Percentiles rank a stretch among this genome's conserved stretches.
phyloP scores from a whole-genome alignment of 352 stramenopile species.

The Globisporangium yorkense region DNA sequence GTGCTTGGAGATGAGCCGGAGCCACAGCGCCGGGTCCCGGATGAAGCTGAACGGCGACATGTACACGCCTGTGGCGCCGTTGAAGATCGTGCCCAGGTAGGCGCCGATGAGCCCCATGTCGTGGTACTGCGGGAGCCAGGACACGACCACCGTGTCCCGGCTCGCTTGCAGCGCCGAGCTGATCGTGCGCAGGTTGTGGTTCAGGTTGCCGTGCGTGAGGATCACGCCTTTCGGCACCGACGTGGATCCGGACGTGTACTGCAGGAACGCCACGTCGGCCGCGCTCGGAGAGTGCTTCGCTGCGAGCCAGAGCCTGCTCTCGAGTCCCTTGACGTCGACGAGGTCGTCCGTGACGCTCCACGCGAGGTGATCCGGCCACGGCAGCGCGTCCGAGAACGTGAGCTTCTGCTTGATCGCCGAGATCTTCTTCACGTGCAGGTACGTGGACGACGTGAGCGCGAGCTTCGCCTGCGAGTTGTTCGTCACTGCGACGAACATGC shows the following conservation, averaged over 20 bases:
- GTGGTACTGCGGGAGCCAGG: slow-evolving; percentile 99
- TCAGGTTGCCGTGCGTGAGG: slow-evolving; percentile 95
- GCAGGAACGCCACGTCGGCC: slow-evolving; percentile 93
- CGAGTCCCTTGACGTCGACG: slow-evolving; percentile 36
- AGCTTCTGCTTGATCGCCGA: slow-evolving; percentile 77
- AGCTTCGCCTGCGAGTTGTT: slow-evolving; percentile 88
- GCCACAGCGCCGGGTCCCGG: slow-evolving; percentile 93
- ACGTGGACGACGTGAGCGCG: slow-evolving; percentile 91
- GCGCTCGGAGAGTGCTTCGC: slow-evolving; percentile 27
- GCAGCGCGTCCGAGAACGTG: slow-evolving; percentile 44
- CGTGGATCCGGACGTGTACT: slow-evolving; percentile 99
- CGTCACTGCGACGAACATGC: slow-evolving; percentile 93
- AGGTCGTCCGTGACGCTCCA: slow-evolving; percentile 87
- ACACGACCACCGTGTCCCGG: slow-evolving; percentile 92
- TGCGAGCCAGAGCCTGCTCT: slow-evolving; percentile 37
- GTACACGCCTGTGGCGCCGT: slow-evolving; percentile 93
- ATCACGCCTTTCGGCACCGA: slow-evolving; percentile 97
- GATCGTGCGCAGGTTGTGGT: slow-evolving; percentile 96
- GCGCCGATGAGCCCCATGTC: slow-evolving; percentile 99
- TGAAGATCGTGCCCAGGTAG: slow-evolving; percentile 78
- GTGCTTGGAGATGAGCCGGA: slow-evolving; percentile 87
- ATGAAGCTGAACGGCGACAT: slow-evolving; percentile 98
- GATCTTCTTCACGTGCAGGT: slow-evolving; percentile 95
- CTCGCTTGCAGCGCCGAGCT: slow-evolving; percentile 88
- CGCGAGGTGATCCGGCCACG: slow-evolving; percentile 85